These are phyloP conservation scores for Trametes hirsuta DNA, from an alignment of 1,284 basidiomycete genomes.

Conservation along the genomic window DNA sequence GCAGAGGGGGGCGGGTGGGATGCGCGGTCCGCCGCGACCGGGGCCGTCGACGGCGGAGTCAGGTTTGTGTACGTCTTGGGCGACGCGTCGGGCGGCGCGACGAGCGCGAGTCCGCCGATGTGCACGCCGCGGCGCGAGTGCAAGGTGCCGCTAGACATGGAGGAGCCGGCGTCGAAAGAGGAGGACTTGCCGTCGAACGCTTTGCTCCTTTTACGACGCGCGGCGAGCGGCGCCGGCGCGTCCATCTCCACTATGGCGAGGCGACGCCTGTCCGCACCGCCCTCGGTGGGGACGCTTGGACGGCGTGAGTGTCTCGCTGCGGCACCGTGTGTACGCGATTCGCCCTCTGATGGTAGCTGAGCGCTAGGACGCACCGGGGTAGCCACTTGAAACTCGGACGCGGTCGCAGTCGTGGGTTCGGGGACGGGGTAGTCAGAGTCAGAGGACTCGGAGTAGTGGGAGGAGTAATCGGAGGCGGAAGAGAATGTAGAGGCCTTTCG, in stretches of 20 bases:
- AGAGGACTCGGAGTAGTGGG: slow-evolving; percentile 47
- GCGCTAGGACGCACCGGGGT: slow-evolving; percentile 31
- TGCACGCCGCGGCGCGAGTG: slow-evolving; percentile 49
- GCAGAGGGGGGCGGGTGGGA: slow-evolving; percentile 16
- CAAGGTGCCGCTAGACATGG: slow-evolving; percentile 27
- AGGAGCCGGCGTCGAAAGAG: neutral
- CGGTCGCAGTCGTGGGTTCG: neutral
- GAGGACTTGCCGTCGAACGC: slow-evolving; percentile 11
- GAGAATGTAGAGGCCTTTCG: slow-evolving; percentile 19
- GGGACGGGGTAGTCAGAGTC: slow-evolving; percentile 27
- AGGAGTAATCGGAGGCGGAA: slow-evolving; percentile 39
- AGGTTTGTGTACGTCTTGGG: slow-evolving; percentile 53
- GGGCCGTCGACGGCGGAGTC: slow-evolving; percentile 53
- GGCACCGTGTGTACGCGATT: slow-evolving; percentile 6
- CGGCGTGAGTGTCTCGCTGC: slow-evolving; percentile 36
- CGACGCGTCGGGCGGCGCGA: slow-evolving; percentile 70
- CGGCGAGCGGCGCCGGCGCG: slow-evolving; percentile 25
- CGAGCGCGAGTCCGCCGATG: slow-evolving; percentile 59
- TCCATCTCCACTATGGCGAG: slow-evolving; percentile 68
- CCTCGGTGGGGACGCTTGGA: slow-evolving; percentile 57
- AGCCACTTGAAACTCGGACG: neutral
- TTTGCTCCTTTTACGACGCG: slow-evolving; percentile 30
- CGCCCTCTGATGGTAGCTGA: neutral
- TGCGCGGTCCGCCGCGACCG: slow-evolving; percentile 34
- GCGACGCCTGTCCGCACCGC: slow-evolving; percentile 63